phyloP scores from a whole-genome alignment of 164 flowering plant species.

The Chimonanthus praecox region DNA sequence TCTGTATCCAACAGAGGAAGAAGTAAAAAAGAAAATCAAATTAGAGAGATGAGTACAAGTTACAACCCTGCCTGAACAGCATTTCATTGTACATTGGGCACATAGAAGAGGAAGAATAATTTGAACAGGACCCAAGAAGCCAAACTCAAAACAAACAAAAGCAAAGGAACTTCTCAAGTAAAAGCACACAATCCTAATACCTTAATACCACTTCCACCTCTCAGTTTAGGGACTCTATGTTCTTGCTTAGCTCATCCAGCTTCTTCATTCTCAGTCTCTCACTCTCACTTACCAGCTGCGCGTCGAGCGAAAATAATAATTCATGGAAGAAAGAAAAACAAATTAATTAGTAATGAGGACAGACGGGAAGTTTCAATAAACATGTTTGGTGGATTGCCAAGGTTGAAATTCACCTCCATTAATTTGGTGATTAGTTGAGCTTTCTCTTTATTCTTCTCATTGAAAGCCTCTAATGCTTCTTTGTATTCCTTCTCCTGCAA shows the following conservation, averaged over 20 bases:
- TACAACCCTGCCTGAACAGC: not conserved
- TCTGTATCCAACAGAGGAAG: no score
- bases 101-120: not conserved
- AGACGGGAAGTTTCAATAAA: not conserved
- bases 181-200: constrained; percentile 20
- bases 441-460: constrained; percentile 81
- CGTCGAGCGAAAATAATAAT: constrained; percentile 2
- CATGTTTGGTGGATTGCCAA: not conserved
- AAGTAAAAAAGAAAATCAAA: not conserved
- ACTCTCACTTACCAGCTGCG: constrained; percentile 77
- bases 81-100: not conserved
- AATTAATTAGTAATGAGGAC: not conserved
- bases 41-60: not conserved
- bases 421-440: constrained; percentile 59
- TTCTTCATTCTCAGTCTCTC: constrained; percentile 79
- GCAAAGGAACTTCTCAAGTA: constrained; percentile 14
- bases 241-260: constrained; percentile 84
- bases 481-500: constrained; percentile 85
- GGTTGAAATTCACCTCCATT: constrained; percentile 56
- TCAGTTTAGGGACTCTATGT: constrained; percentile 46
- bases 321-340: not conserved
- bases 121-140: not conserved
- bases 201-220: constrained; percentile 6
- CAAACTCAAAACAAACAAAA: constrained; percentile 9
- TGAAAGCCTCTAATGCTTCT: constrained; percentile 76